Evolutionary conservation across 805 yeast genomes (phyloP).

Genomic region (Myxozyma sirexii): DNA sequence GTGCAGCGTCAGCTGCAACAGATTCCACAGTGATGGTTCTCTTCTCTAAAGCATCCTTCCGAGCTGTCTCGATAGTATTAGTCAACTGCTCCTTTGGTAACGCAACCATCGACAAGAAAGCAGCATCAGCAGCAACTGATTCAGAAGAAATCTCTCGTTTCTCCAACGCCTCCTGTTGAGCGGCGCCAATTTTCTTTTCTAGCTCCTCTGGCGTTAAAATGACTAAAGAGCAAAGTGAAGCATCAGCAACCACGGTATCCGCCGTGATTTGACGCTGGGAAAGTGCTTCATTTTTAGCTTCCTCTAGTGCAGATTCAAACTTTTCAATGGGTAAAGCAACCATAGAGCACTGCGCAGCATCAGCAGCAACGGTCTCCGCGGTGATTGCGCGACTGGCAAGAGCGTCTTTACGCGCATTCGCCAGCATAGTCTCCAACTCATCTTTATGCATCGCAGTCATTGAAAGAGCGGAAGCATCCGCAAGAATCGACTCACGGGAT

Average conservation of each 20-base stretch:
- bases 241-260: slow-evolving; percentile 7
- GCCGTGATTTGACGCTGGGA: not conserved
- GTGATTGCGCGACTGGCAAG: slow-evolving; percentile 2
- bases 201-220: slow-evolving; percentile 7
- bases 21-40: not conserved
- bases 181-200: not conserved
- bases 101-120: slow-evolving; percentile 14
- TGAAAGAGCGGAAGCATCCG: slow-evolving; percentile 12
- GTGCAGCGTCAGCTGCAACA: slow-evolving; percentile 5
- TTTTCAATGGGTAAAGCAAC: slow-evolving; percentile 1
- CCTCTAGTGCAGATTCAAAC: not conserved
- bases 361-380: not conserved
- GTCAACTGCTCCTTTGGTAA: slow-evolving; percentile 1
- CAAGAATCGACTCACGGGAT: slow-evolving; percentile 2
- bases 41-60: not conserved
- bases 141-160: not conserved
- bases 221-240: slow-evolving; percentile 5
- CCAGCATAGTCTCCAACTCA: slow-evolving; percentile 33
- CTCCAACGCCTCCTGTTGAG: not conserved
- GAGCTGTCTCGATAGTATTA: not conserved
- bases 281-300: not conserved
- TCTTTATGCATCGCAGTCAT: slow-evolving; percentile 30
- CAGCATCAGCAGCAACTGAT: slow-evolving; percentile 7
- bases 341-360: slow-evolving; percentile 7
- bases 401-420: slow-evolving; percentile 28